Evolutionary conservation across 352 stramenopile genomes (phyloP), one percentile per base, ranked within the genome.

Genomic region (Pythium chondricola): DNA sequence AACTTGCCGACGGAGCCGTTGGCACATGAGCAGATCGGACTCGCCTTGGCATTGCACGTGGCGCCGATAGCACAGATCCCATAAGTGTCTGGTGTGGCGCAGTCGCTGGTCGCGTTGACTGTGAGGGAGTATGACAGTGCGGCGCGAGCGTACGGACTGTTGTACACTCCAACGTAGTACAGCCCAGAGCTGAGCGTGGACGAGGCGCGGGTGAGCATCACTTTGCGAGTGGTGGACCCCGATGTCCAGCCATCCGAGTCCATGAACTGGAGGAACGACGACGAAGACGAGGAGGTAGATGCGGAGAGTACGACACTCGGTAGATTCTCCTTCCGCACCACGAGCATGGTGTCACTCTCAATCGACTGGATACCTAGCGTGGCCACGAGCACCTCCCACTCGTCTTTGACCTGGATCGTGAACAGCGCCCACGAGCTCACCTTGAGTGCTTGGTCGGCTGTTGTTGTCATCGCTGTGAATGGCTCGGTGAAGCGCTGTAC

Each of bases 161-260:
- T 93, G 59, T 70, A 74, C 11, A 93, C 61, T 7, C 74, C 74
- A 20, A 90, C 67, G 52, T 88, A 93, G 56, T 88, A 85, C 30
- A 93, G 36, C 0, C 73, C 81, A 2, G 76, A 76, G 39, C 73
- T 85, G 13, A 93, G 60, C 8, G 78, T 88, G 2, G 71, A 85
- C 7, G 69, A 60, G 0, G 77, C 73, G 3, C 74, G 64, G 9
- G 66, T 74, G 7, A 90, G 43, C 10, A 85, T 60, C 20, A 88
- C 56, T 51, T 87, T 87, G 10, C 72, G 70, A 3, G 44, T 66
- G 14, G 42, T 21, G 0, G 70, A 60, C 0, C 55, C 66, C 2
- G 65, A 58, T 6, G 69, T 69, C 75, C 75, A 89, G 3, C 65
- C 65, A 33, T 65, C 63, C 0, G 49, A 48, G 39, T 89, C 74